Evolutionary conservation across 2,329 filamentous ascomycete genomes (phyloP), one percentile per base, ranked within the genome.

Genomic region (Fusarium sp.): DNA sequence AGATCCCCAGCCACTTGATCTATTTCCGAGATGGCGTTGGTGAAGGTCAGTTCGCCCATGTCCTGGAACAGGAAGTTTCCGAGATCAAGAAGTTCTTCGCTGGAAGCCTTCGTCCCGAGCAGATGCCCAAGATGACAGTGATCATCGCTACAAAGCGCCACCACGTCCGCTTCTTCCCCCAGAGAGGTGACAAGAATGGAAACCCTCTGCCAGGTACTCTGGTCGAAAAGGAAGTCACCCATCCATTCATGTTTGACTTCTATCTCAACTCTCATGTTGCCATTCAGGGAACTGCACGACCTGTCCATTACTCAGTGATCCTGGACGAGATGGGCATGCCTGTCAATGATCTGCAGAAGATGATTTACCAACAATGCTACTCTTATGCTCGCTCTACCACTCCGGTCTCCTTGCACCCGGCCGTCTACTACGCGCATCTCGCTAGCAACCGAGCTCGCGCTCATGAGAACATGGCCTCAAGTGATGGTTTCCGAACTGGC

Each of bases 341-440:
- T 1, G 85, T 91, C 0, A 89, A 92, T 44, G 86, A 91, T 4
- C 84, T 99, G 1, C 92, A 97, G 75, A 90, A 91, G 59, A 92
- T 98, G 87, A 91, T 98, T 24, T 98, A 98, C 75, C 92, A 97
- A 72, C 94, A 98, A 69, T 97, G 92, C 46, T 99, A 97, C 80
- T 94, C 97, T 59, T 99, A 97, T 76, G 91, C 92, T 58, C 90
- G 96, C 18, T 96, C 94, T 0, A 98, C 94, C 0, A 98, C 95
- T 0, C 94, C 96, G 0, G 94, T 99, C 0, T 98, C 94, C 0
- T 81, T 96, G 0, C 92, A 90, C 71, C 96, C 96, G 0, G 94
- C 96, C 0, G 91, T 98, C 1, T 99, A 99, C 85, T 99, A 99
- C 74, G 94, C 97, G 0, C 96, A 99, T 80, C 81, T 99, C 69